Base-by-base conservation (phyloP, 768 basidiomycete genomes). In the Auricularia cornea region DNA sequence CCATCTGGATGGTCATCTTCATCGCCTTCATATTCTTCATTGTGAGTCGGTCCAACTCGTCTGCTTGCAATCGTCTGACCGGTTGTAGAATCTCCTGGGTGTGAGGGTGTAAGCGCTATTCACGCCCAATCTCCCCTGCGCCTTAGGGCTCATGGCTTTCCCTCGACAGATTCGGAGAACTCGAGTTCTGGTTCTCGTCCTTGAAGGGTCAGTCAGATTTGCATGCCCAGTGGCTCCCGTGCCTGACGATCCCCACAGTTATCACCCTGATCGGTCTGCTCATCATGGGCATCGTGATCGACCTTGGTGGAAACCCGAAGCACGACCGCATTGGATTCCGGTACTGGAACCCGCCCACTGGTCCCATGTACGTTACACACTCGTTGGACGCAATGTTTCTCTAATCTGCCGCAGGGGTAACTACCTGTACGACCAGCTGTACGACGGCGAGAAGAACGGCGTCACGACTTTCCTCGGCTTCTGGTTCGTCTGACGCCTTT, bases 401-500 rank as follows among this genome's bases (percentile, higher is more conserved):
- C 56, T 28, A 8, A 59, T 40, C 40, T 66, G 68, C 28, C 52
- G 63, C 28, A 66, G 51, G 35, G 67, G 83, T 84, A 29, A 79
- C 83, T 67, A 68, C 44, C 60, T 65, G n/a, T 20, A 65, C 30
- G 33, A 57, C 20, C 29, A 56, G n/a, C 28, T 63, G 18, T 31
- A 62, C 26, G 63, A 54, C 11, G 75, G 83, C 64, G 73, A 77
- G 3, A 73, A 14, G 35, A 38, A 38, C 35, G 16, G 75, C 59
- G 69, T 84, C 20, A 75, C 83, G 1, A 81, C 81, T 64, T 88
- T 89, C 78, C 77, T 86, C 26, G 87, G 86, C 12, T 87, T 91
- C 70, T 90, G 87, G 83, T 38, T 14, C 16, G 35, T 38, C 35
- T 38, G 8, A 14, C 35, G 35, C 29, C 26, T 54, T 63, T n/a